These are phyloP conservation scores for Rhodotorula babjevae DNA, from an alignment of 768 basidiomycete species.

Conservation along the genomic window DNA sequence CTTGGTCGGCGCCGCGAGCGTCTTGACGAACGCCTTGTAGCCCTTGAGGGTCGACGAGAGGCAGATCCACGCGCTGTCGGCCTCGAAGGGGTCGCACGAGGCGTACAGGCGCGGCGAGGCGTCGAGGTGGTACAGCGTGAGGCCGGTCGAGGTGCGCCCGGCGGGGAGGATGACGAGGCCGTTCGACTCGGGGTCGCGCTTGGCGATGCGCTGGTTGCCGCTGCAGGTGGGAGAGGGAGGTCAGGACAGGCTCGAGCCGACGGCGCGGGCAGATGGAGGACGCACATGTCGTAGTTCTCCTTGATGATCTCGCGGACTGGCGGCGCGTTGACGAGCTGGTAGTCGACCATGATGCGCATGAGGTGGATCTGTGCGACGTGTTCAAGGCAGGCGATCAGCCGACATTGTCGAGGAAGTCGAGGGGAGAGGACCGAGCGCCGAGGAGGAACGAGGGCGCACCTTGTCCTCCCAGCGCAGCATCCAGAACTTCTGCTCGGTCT, in stretches of 20 bases:
- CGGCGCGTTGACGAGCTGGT: neutral
- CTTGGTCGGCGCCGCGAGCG: constrained; percentile 19
- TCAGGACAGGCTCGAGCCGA: neutral
- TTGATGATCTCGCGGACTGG: constrained; percentile 4
- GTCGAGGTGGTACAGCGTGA: constrained; percentile 30
- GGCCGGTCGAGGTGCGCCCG: constrained; percentile 18
- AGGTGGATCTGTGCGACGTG: constrained; percentile 13
- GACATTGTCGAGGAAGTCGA: too few species aligned
- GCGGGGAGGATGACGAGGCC: constrained; percentile 28
- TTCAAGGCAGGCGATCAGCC: neutral
- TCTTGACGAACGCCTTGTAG: constrained; percentile 25
- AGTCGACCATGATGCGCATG: constrained; percentile 28
- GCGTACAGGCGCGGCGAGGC: constrained; percentile 20
- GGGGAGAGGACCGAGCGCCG: too few species aligned
- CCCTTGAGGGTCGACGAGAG: constrained; percentile 5
- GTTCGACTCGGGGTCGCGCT: constrained; percentile 19
- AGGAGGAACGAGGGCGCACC: neutral
- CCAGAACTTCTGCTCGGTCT: constrained; percentile 28
- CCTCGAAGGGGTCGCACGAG: constrained; percentile 3
- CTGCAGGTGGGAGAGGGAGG: neutral
- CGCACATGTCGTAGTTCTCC: constrained; percentile 24
- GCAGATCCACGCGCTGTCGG: constrained; percentile 5
- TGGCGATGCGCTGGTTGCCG: constrained; percentile 31
- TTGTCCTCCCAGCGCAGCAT: constrained; percentile 32
- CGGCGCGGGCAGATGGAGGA: neutral